Base-by-base conservation (phyloP, 257 asterid species). In the Nicotiana tabacum region DNA sequence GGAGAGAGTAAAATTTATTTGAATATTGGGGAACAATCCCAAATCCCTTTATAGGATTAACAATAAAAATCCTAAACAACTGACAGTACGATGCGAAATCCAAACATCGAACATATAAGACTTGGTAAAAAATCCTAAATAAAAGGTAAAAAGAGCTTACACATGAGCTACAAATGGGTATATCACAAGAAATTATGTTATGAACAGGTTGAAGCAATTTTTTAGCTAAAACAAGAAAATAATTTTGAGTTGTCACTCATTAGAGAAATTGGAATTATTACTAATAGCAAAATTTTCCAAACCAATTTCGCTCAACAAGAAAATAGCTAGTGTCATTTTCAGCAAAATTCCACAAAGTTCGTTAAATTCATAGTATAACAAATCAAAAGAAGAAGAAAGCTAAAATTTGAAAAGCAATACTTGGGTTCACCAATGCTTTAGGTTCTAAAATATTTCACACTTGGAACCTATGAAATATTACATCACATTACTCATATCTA, bases 361-460 rank as follows among this genome's bases (percentile, higher is more conserved):
- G 80, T 51, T 24, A 12, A 76, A 15, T 51, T 76, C 8, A 27
- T 46, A 58, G 10, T 18, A 17, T 17, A 15, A 51, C 64, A 27
- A 24, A 27, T 13, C 16, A 10, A 51, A 24, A 24, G 43, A 72
- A 46, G 37, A 29, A 3, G 43, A 48, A 5, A 27, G 80, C 80
- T 1, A 27, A 51, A 48, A 24, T 51, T 76, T 3, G 43, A 4
- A 51, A 48, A 74, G 64, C 80, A 74, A 51, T 51, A 48, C 7
- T 48, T 74, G 80, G 51, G 1, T 76, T 76, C 80, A 51, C n/a
- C 64, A 76, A 24, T 76, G 62, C 24, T 48, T 51, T 10, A 27
- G 46, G 27, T 76, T 76, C 80, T 76, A 76, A 74, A 16, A 76
- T 76, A 76, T 76, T 81, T 81, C 66, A 65, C 69, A 39, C 74